Evolutionary conservation across 768 basidiomycete species (phyloP), one percentile per base, ranked within the genome.

Genomic region (Steccherinum ochraceum): DNA sequence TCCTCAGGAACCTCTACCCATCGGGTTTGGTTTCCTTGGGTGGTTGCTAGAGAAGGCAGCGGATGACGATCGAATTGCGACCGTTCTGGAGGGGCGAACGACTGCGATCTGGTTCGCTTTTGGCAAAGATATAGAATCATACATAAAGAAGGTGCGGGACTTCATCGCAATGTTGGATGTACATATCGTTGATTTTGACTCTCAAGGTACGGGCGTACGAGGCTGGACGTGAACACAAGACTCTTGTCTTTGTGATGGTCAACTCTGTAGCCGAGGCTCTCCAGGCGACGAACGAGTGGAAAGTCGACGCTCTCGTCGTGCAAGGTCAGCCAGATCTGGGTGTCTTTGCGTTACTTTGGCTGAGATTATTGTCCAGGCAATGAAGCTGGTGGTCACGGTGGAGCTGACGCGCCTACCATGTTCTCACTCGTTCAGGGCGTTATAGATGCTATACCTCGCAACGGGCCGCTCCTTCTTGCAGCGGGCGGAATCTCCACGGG

Each of bases 381-480:
- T 50, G 90, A 93, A 67, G 78, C 86, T 35, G 90, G 90, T 5
- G 90, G 90, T 23, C 90, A 92, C 65, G 88, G 86, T 5, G 67
- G 73, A 44, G 56, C 67, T 19, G 61, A 72, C 39, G 79, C 84
- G 5, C 76, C 78, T 30, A 80, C 89, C 1, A 71, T 86, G 48
- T 65, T 81, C 49, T 78, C 76, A 12, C 69, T 91, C 41, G 60
- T 90, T 49, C 73, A 84, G 4, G 68, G 72, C 49, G 70, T 88
- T 56, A 66, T 81, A 40, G 64, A 72, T 30, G 68, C 65, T 11
- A 54, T 80, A 18, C 61, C 62, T 27, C 30, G 30, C 30, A 65
- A 65, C 27, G 68, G 71, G 3, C 79, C 80, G 0, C 77, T 77
- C 3, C 57, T 92, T 48, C 66, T 92, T 24, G 89, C 81, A 13